Evolutionary conservation across 208 protist genomes (phyloP).

Genomic region (Leishmania lainsoni): DNA sequence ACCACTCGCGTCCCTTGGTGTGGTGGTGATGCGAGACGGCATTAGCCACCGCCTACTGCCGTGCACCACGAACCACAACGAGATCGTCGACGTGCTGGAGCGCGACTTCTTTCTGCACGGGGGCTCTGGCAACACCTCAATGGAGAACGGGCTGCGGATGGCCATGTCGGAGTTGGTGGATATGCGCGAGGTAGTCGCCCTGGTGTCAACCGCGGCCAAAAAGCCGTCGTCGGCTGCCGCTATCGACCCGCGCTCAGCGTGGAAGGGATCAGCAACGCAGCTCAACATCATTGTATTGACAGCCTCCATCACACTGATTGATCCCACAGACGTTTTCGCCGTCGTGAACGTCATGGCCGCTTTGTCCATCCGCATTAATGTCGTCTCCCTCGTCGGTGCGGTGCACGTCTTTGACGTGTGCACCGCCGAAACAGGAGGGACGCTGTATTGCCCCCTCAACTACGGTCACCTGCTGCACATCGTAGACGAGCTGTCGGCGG

Average conservation of each 20-base stretch:
- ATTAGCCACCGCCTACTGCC: slow-evolving; percentile 55
- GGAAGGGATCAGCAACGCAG: slow-evolving; percentile 32
- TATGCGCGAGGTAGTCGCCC: slow-evolving; percentile 50
- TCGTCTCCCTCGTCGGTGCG: slow-evolving; percentile 78
- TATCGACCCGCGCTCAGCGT: slow-evolving; percentile 3
- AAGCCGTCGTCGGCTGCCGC: not conserved
- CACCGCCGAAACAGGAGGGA: slow-evolving; percentile 55
- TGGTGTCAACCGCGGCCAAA: not conserved
- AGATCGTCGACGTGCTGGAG: slow-evolving; percentile 71
- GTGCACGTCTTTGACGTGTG: slow-evolving; percentile 80
- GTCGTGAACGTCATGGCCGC: slow-evolving; percentile 55
- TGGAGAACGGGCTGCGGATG: slow-evolving; percentile 84
- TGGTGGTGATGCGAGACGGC: slow-evolving; percentile 84
- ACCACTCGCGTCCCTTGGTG: slow-evolving; percentile 71
- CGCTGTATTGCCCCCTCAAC: slow-evolving; percentile 71
- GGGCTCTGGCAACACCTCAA: slow-evolving; percentile 68
- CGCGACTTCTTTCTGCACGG: slow-evolving; percentile 80
- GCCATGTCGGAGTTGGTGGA: slow-evolving; percentile 80
- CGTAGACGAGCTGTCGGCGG: slow-evolving; percentile 43
- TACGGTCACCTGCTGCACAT: slow-evolving; percentile 79
- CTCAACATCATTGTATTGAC: slow-evolving; percentile 69
- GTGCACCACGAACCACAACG: slow-evolving; percentile 70
- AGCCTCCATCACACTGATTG: slow-evolving; percentile 80
- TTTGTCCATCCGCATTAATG: slow-evolving; percentile 53
- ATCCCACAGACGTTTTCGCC: slow-evolving; percentile 75